Evolutionary conservation across 495 filamentous ascomycete species (phyloP).

Genomic region (Xylaria sp.): DNA sequence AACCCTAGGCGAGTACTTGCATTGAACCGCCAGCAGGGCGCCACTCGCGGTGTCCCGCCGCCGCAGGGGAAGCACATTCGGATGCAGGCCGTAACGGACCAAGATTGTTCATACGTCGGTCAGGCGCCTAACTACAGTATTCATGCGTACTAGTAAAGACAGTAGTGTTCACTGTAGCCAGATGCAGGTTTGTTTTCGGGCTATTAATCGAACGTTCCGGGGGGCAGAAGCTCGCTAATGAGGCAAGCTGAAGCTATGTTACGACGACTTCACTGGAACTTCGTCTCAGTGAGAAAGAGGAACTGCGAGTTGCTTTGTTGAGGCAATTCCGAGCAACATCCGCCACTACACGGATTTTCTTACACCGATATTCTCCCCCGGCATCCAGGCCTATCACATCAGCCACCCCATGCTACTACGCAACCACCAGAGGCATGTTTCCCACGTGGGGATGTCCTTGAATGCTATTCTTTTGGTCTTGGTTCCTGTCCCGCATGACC

Average conservation of each 20-base stretch:
- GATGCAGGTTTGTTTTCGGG: not conserved
- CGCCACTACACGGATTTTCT: not conserved
- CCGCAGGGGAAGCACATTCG: not conserved
- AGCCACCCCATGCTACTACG: not conserved
- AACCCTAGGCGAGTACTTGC: not conserved
- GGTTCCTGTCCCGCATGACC: not conserved
- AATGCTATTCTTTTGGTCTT: not conserved
- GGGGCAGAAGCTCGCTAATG: not conserved
- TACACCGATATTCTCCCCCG: not conserved
- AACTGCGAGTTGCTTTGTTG: conserved; percentile 4
- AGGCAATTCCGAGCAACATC: not conserved
- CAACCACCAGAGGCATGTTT: not conserved
- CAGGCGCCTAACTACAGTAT: not conserved
- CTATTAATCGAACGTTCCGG: not conserved
- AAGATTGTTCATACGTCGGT: not conserved
- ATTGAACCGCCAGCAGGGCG: not conserved
- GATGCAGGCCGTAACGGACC: not conserved
- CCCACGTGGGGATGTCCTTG: conserved; percentile 1
- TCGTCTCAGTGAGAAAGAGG: not conserved
- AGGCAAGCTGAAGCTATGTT: not conserved
- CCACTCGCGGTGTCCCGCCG: not conserved
- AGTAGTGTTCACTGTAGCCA: not conserved
- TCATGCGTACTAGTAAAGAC: not conserved
- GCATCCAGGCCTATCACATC: not conserved
- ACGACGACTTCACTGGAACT: not conserved